Conservation (phyloP, 805 yeast genomes). For the Candida anglica region DNA sequence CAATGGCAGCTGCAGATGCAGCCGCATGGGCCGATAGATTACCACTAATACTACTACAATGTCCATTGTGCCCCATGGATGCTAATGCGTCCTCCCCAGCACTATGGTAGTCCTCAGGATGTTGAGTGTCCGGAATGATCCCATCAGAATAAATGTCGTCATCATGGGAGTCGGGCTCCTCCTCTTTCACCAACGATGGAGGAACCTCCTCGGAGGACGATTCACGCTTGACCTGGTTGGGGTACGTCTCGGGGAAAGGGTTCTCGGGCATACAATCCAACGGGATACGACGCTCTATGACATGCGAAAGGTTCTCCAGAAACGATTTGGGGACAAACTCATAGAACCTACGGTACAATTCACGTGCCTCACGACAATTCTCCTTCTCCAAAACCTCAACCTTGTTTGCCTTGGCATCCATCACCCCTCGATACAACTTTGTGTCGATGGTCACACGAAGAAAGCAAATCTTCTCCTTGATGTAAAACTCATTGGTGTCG, state of each 20-base stretch:
- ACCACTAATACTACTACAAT: too few species aligned
- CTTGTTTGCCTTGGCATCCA: conserved; percentile 10
- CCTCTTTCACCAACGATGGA: neutral
- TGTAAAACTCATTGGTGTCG: conserved; percentile 3
- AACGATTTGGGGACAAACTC: neutral
- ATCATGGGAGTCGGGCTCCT: neutral
- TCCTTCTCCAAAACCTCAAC: conserved; percentile 2
- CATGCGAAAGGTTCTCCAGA: conserved; percentile 1
- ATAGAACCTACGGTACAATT: conserved; percentile 1
- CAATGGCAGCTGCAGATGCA: too few species aligned
- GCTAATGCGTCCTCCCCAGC: too few species aligned
- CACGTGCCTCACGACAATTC: neutral
- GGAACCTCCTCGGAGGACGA: too few species aligned
- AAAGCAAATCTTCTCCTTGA: conserved; percentile 7
- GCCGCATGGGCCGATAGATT: too few species aligned
- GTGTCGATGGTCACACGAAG: conserved; percentile 6
- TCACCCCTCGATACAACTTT: conserved; percentile 8
- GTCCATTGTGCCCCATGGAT: too few species aligned
- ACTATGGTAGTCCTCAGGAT: neutral
- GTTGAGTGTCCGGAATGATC: conserved; percentile 1
- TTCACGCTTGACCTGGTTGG: neutral
- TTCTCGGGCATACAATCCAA: conserved; percentile 2
- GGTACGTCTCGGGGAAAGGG: neutral
- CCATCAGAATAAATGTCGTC: too few species aligned
- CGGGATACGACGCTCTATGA: conserved; percentile 3